Evolutionary conservation across 306 rosid genomes (phyloP).

Genomic region (Albizia julibrissin): DNA sequence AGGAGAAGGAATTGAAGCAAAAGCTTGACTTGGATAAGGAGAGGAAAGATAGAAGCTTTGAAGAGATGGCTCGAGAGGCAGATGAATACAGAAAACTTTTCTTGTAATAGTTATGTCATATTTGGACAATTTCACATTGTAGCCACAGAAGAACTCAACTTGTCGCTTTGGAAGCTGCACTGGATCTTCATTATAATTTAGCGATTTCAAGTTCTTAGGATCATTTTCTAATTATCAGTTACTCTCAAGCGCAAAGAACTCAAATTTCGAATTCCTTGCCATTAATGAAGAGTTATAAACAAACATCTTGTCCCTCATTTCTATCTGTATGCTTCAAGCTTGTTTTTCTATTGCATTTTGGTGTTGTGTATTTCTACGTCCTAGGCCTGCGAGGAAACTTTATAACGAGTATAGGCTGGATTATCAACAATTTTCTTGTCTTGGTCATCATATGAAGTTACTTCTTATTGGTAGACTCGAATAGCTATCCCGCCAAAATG

Average conservation of each 20-base stretch:
- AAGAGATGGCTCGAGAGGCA: conserved; percentile 83
- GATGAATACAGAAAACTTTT: conserved; percentile 75
- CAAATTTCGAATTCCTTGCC: neutral
- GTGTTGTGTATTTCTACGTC: neutral
- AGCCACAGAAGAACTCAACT: neutral
- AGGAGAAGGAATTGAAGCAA: conserved; percentile 69
- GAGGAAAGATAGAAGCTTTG: conserved; percentile 72
- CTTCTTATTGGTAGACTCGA: neutral
- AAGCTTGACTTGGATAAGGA: conserved; percentile 73
- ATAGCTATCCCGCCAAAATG: neutral
- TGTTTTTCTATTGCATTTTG: neutral
- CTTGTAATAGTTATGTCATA: conserved; percentile 27
- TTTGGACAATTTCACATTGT: neutral
- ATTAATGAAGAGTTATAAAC: neutral
- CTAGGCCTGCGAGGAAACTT: neutral
- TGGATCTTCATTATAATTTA: neutral
- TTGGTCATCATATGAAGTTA: neutral
- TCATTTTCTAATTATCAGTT: neutral
- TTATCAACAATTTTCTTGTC: neutral
- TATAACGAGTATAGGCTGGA: neutral
- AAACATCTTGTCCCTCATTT: neutral
- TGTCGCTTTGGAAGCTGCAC: conserved; percentile 12
- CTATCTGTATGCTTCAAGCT: neutral
- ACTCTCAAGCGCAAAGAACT: neutral
- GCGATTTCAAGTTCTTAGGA: neutral